phyloP scores from a whole-genome alignment of 2,329 filamentous ascomycete genomes.

The Paecilomyces sp. region DNA sequence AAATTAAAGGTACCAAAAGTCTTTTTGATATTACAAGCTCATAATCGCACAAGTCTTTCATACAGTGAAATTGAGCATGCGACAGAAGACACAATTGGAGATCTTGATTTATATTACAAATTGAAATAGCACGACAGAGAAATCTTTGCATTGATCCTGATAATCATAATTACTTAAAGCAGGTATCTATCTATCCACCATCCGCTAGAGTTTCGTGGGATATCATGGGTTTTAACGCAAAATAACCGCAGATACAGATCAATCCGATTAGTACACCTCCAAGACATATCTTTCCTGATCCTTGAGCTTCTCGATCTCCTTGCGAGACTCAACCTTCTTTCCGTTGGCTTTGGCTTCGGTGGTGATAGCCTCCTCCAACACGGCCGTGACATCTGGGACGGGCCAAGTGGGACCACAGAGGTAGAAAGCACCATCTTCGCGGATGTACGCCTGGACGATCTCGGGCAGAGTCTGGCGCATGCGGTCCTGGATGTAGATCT shows the following conservation, averaged over 20 bases:
- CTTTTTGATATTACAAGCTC: background rate
- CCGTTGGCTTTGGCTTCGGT: slow-evolving; percentile 58
- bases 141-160: background rate
- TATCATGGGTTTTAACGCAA: background rate
- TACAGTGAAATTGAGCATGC: background rate
- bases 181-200: background rate
- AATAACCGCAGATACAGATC: background rate
- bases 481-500: slow-evolving; percentile 98
- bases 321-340: slow-evolving; percentile 76
- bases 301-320: slow-evolving; percentile 97
- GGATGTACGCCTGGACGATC: slow-evolving; percentile 79
- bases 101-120: background rate
- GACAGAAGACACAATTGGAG: background rate
- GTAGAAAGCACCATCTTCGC: slow-evolving; percentile 88
- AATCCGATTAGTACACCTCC: slow-evolving; percentile 71
- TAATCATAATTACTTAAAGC: background rate
- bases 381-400: slow-evolving; percentile 90
- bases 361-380: slow-evolving; percentile 86
- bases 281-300: slow-evolving; percentile 90
- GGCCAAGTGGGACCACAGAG: slow-evolving; percentile 98
- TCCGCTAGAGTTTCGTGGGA: background rate
- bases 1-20: background rate
- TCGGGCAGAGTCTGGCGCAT: slow-evolving; percentile 83
- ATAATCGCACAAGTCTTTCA: background rate
- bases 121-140: background rate